phyloP scores from a whole-genome alignment of 2,329 filamentous ascomycete species.

The Leptographium galeiforme region DNA sequence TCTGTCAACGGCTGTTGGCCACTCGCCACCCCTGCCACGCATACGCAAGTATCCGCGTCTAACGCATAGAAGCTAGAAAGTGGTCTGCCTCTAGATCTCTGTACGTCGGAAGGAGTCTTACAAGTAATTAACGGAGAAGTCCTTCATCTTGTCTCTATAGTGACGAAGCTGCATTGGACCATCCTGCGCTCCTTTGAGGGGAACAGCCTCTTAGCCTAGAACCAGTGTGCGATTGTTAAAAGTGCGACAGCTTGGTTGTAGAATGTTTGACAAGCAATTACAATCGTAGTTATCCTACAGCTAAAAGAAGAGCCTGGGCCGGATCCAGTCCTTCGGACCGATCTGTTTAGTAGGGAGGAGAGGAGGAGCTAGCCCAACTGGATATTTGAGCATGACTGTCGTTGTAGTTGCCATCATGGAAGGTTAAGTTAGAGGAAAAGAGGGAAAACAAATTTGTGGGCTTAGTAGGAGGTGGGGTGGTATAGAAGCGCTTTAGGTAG shows the following conservation, averaged over 20 bases:
- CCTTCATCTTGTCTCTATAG: constrained; percentile 2
- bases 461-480: background rate
- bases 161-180: background rate
- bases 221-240: background rate
- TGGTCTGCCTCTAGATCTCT: background rate
- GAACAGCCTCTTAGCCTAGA: constrained; percentile 1
- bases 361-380: background rate
- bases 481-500: too few relatives aligned
- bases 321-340: constrained; percentile 2
- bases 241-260: background rate
- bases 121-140: constrained; percentile 2
- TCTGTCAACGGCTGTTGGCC: background rate
- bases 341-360: constrained; percentile 1
- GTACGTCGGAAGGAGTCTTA: background rate
- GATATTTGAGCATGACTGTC: background rate
- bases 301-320: constrained; percentile 1
- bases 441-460: background rate
- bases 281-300: background rate
- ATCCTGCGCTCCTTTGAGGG: background rate
- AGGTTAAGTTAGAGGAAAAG: background rate
- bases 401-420: background rate
- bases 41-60: background rate
- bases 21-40: background rate
- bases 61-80: background rate
- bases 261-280: background rate